phyloP scores from a whole-genome alignment of 495 filamentous ascomycete species.

The Aspergillus baeticus region DNA sequence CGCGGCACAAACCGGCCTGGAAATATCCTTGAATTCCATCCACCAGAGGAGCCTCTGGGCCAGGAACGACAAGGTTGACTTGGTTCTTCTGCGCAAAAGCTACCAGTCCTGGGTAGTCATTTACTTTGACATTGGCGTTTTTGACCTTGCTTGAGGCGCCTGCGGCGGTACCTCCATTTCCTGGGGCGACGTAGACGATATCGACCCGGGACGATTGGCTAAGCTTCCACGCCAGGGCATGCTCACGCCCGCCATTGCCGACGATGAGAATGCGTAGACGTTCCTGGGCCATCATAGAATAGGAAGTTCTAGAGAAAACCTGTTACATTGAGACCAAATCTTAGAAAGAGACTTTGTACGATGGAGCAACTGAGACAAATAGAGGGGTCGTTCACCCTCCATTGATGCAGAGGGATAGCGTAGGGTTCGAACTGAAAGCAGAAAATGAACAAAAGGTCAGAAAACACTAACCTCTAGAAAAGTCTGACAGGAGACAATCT shows the following conservation, averaged over 20 bases:
- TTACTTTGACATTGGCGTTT: slow-evolving; percentile 68
- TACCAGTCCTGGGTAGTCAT: slow-evolving; percentile 77
- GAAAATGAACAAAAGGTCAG: not conserved
- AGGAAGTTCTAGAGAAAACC: slow-evolving; percentile 36
- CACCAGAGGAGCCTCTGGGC: slow-evolving; percentile 92
- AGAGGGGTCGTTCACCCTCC: slow-evolving; percentile 13
- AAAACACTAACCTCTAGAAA: slow-evolving; percentile 11
- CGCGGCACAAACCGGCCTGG: slow-evolving; percentile 47
- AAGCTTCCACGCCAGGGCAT: slow-evolving; percentile 93
- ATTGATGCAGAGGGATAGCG: not conserved
- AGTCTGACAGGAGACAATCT: slow-evolving; percentile 32
- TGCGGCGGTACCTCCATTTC: slow-evolving; percentile 85
- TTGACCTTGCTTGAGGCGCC: slow-evolving; percentile 62
- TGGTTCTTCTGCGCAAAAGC: slow-evolving; percentile 66
- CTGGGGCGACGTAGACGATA: slow-evolving; percentile 53
- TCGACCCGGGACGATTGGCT: slow-evolving; percentile 67
- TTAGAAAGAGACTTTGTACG: not conserved
- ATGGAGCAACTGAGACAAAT: not conserved
- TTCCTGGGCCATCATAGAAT: slow-evolving; percentile 42
- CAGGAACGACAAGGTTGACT: slow-evolving; percentile 85
- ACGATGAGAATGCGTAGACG: slow-evolving; percentile 72
- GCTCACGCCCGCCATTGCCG: slow-evolving; percentile 91
- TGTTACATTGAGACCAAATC: not conserved
- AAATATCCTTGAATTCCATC: slow-evolving; percentile 87
- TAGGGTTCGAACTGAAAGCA: not conserved